Evolutionary conservation across 768 basidiomycete species (phyloP), one percentile per base, ranked within the genome.

Genomic region (Pisolithus microcarpus): DNA sequence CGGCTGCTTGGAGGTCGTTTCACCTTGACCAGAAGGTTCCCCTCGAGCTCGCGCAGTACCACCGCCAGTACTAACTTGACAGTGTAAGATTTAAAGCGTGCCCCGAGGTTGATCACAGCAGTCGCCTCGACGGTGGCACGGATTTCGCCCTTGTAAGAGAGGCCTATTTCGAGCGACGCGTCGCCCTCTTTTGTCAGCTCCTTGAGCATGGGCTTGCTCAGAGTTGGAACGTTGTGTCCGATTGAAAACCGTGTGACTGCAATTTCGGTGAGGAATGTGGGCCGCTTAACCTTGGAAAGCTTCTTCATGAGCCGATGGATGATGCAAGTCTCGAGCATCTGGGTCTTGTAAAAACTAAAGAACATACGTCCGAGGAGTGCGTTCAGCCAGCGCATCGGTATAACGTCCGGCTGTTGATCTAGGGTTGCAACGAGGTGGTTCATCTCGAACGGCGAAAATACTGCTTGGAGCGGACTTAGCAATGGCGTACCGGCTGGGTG

Each of bases 121-220:
- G 86, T 88, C 1, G 94, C 90, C 62, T 91, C 87, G 24, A 96
- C 79, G 5, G 90, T 96, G 51, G 96, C 86, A 15, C 92, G 79
- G 23, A 97, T 71, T 62, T 91, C 91, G 43, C 93, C 92, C 64
- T 87, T 85, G 74, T 88, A 94, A 11, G 74, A 75, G 23, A 95
- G 68, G 55, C 87, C 85, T 6, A 94, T 80, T 61, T 97, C 95
- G 61, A 98, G 72, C 5, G 90, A 78, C 0, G 92, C 91, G 56
- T 95, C 90, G 16, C 96, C 96, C 51, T 96, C 92, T 57, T 85
- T 84, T 1, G 92, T 95, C 49, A 97, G 81, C 60, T 97, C 92
- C 71, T 98, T 98, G 50, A 99, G 75, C 95, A 98, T 97, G 3
- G 96, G 96, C 57, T 94, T 95, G 75, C 87, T 91, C 55, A 98